These are phyloP conservation scores for Claviceps arundinis DNA, from an alignment of 2,329 filamentous ascomycete genomes.

Conservation along the genomic window DNA sequence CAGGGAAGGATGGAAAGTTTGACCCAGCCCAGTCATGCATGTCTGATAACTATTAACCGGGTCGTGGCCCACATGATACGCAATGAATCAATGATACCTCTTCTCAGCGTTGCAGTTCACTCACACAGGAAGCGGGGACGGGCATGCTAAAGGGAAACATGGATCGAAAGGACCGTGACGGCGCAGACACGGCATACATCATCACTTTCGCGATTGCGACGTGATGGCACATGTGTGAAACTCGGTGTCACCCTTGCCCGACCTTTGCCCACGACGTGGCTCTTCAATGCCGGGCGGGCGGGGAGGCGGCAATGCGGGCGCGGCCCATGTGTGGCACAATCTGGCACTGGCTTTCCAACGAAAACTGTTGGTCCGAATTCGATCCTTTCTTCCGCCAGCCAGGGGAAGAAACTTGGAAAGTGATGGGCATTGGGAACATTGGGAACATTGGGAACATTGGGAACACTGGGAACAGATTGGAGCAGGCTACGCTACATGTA, in stretches of 20 bases:
- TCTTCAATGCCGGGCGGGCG: no score
- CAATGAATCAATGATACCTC: neutral
- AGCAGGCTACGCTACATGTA: no score
- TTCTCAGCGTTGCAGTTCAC: neutral
- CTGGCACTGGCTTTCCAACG: no score
- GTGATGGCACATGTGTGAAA: slow-evolving; percentile 2
- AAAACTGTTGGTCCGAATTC: no score
- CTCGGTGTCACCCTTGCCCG: neutral
- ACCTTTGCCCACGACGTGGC: no score
- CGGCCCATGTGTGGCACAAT: no score
- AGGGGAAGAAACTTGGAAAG: no score
- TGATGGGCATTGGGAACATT: no score
- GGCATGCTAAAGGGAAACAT: slow-evolving; percentile 1
- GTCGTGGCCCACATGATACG: neutral
- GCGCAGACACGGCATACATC: neutral
- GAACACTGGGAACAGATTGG: no score
- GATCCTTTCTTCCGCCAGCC: no score
- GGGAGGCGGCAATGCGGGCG: no score
- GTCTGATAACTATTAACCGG: neutral
- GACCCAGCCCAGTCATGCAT: neutral
- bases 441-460: no score
- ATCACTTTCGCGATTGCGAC: slow-evolving; percentile 1
- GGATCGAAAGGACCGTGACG: neutral
- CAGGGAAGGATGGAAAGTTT: neutral
- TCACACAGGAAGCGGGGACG: neutral